Evolutionary conservation across 2,329 filamentous ascomycete species (phyloP).

Genomic region (Knufia petricola): DNA sequence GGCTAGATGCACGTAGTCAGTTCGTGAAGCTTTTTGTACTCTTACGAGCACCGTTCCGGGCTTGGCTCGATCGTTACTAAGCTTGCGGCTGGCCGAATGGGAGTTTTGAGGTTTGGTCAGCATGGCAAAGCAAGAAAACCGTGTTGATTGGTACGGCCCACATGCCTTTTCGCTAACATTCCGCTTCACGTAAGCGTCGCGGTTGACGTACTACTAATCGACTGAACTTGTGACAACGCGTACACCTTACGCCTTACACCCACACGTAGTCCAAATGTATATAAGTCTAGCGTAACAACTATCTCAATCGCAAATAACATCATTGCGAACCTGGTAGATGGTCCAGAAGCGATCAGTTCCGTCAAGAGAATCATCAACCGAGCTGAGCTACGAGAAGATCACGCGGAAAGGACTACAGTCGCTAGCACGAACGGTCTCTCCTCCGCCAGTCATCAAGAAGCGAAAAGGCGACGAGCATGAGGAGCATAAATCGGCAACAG

Average conservation of each 20-base stretch:
- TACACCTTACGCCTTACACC: too few species aligned
- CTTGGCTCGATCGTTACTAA: slow-evolving; percentile 1
- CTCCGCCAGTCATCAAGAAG: slow-evolving; percentile 11
- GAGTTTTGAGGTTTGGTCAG: slow-evolving; percentile 4
- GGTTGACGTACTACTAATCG: background rate
- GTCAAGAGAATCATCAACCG: slow-evolving; percentile 1
- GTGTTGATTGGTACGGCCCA: background rate
- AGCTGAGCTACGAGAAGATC: slow-evolving; percentile 8
- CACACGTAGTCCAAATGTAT: too few species aligned
- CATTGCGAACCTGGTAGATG: too few species aligned
- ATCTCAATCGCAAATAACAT: too few species aligned
- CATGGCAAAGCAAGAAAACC: slow-evolving; percentile 4
- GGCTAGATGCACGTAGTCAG: slow-evolving; percentile 5
- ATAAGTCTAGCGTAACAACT: too few species aligned
- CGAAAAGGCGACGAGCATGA: background rate
- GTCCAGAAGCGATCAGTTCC: background rate
- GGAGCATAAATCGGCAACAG: slow-evolving; percentile 19
- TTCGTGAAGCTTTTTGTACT: slow-evolving; percentile 7
- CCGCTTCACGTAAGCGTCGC: background rate
- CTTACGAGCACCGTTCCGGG: background rate
- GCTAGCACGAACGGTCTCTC: slow-evolving; percentile 15
- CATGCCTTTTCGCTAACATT: background rate
- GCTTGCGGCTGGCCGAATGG: background rate
- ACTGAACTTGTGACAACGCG: background rate
- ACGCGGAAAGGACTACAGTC: slow-evolving; percentile 9